Evolutionary conservation across 2,329 filamentous ascomycete genomes (phyloP).

Genomic region (Colletotrichum tofieldiae): DNA sequence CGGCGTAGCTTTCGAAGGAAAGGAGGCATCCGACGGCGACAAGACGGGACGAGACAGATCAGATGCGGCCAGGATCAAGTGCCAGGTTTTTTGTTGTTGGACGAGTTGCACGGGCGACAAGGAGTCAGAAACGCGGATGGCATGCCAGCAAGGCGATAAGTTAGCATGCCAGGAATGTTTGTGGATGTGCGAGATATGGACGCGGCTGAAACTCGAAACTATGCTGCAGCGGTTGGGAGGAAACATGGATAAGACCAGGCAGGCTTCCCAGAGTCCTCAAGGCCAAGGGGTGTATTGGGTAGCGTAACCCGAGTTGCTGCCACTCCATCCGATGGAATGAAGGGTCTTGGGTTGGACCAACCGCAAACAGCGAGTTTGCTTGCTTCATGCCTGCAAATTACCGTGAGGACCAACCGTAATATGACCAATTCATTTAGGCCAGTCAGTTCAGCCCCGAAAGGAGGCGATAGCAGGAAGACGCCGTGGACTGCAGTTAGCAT

Average conservation of each 20-base stretch:
- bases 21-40: background rate
- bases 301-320: background rate
- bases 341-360: background rate
- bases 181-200: background rate
- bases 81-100: slow-evolving; percentile 17
- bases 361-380: slow-evolving; percentile 1
- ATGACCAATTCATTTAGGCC: background rate
- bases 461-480: background rate
- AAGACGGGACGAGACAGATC: slow-evolving; percentile 19
- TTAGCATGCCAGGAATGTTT: background rate
- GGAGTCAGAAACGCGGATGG: background rate
- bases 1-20: slow-evolving; percentile 11
- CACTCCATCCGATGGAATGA: slow-evolving; percentile 4
- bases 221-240: background rate
- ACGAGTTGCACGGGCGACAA: slow-evolving; percentile 7
- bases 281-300: background rate
- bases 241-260: slow-evolving; percentile 6
- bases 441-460: background rate
- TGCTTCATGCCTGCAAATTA: background rate
- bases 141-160: slow-evolving; percentile 1
- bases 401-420: background rate
- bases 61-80: slow-evolving; percentile 20
- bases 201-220: slow-evolving; percentile 14
- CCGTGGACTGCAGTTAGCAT: background rate
- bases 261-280: slow-evolving; percentile 7